Percentiles rank a stretch among this genome's conserved stretches.
These are phyloP conservation scores for Calocybe cyanea DNA, from an alignment of 768 basidiomycete genomes.

Conservation along the genomic window DNA sequence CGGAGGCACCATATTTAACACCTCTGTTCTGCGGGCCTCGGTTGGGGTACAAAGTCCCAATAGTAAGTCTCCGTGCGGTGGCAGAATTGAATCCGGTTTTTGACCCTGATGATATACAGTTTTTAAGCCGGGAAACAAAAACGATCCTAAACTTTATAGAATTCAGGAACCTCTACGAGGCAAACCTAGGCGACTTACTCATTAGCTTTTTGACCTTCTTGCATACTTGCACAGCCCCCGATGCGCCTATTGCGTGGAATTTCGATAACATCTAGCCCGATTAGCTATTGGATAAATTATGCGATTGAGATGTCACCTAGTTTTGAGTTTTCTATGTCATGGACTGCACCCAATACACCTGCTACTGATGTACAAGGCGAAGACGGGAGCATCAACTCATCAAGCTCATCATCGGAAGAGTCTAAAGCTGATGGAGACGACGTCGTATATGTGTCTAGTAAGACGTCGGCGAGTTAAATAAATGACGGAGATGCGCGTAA, in stretches of 20 bases:
- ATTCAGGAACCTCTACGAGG: background rate
- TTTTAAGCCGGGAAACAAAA: conserved; percentile 28
- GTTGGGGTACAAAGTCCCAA: background rate
- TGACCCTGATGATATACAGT: conserved; percentile 9
- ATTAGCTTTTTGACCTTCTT: conserved; percentile 12
- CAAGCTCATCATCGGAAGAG: conserved; percentile 44
- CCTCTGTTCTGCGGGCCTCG: too few species aligned
- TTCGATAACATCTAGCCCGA: conserved; percentile 41
- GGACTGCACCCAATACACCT: conserved; percentile 19
- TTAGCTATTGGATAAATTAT: background rate
- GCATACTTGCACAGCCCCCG: conserved; percentile 29
- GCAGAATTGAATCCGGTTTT: background rate
- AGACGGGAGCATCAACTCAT: conserved; percentile 44
- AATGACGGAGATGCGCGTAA: background rate
- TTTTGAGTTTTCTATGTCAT: conserved; percentile 38
- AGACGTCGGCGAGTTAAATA: background rate
- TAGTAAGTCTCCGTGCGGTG: background rate
- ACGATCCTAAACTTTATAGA: conserved; percentile 31
- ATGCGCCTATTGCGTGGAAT: conserved; percentile 51
- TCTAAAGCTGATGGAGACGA: conserved; percentile 41
- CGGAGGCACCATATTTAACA: too few species aligned
- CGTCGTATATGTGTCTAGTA: conserved; percentile 32
- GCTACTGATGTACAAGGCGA: conserved; percentile 44
- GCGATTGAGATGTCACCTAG: conserved; percentile 36
- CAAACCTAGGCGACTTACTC: conserved; percentile 1